Evolutionary conservation across 371 early-diverging fungal genomes (phyloP), one percentile per base, ranked within the genome.

Genomic region (Lichtheimia corymbifera): DNA sequence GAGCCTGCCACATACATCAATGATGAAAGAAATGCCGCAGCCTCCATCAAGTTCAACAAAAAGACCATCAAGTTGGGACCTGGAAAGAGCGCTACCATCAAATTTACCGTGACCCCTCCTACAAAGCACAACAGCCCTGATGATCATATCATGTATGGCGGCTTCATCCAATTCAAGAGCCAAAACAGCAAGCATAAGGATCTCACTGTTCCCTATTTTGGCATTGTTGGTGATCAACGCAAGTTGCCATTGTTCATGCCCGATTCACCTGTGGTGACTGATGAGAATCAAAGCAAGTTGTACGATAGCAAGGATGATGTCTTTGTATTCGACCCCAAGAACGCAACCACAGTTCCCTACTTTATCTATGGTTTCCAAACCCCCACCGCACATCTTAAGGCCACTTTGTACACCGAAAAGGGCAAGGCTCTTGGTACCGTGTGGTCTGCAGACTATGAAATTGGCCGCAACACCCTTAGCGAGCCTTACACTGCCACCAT

Each of bases 121-220:
- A 63, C 65, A 52, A 35, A 35, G 35, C 35, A 35, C 35, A 62
- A 59, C 53, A 55, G 64, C 45, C 64, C 60, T 35, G 55, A 54
- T 18, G 35, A 63, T n/a, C 69, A 68, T 50, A 62, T 68, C 49
- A 63, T 66, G 59, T 72, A 72, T 55, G 73, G 73, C 49, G 73
- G 73, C 27, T 72, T 40, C 35, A 55, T 70, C 53, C 63, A 70
- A 47, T 64, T 70, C 66, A 63, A 65, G 61, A 53, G 45, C 40
- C 45, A 25, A 9, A 0, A 25, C 0, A 45, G 25, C 7, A 27
- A 4, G 43, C 24, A 55, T 22, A 58, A 53, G 47, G 62, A 66
- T 49, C 45, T 73, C 59, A 49, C 53, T 14, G 58, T 86, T 4
- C 86, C 86, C 30, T 86, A 84, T 66, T 67, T 79, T 50, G 86